Evolutionary conservation across 2,329 filamentous ascomycete genomes (phyloP), one percentile per base, ranked within the genome.

Genomic region (Zalaria sp.): DNA sequence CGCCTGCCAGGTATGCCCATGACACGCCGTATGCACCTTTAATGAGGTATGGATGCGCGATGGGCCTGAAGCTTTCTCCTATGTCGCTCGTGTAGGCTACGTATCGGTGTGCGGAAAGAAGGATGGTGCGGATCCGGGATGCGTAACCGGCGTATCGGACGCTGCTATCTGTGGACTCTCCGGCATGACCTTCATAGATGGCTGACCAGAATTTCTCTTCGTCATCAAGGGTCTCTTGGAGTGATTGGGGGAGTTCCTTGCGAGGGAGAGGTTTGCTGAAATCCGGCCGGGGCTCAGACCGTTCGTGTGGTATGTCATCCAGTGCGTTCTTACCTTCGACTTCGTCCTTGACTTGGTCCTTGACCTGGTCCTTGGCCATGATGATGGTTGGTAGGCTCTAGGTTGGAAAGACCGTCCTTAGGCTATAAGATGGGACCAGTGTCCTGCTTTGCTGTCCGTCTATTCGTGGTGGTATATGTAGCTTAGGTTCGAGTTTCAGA

Each of bases 31-130:
- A 98, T 4, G 91, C 91, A 38, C 76, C 69, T 45, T 81, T 76
- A 7, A 98, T 82, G 3, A 93, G 65, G 53, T 72, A 79, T 0
- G 87, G 89, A 57, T 95, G 88, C 3, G 89, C 88, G 34, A 98
- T 74, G 0, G 91, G 91, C 2, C 91, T 78, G 64, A 98, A 98
- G 0, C 84, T 93, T 63, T 98, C 91, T 58, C 91, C 91, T 49
- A 98, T 89, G 55, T 96, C 89, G 18, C 47, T 88, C 0, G 91
- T 96, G 61, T 98, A 98, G 43, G 91, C 91, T 38, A 98, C 87
- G 57, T 98, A 98, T 55, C 91, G 81, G 56, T 96, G 91, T 3
- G 88, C 88, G 10, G 83, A 86, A 51, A 88, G 69, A 55, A 98
- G 77, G 50, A 96, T 83, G 5, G 58, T 62, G 34, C 57, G 52